phyloP scores from a whole-genome alignment of 768 basidiomycete genomes.

The Hygrocybe coccinea region DNA sequence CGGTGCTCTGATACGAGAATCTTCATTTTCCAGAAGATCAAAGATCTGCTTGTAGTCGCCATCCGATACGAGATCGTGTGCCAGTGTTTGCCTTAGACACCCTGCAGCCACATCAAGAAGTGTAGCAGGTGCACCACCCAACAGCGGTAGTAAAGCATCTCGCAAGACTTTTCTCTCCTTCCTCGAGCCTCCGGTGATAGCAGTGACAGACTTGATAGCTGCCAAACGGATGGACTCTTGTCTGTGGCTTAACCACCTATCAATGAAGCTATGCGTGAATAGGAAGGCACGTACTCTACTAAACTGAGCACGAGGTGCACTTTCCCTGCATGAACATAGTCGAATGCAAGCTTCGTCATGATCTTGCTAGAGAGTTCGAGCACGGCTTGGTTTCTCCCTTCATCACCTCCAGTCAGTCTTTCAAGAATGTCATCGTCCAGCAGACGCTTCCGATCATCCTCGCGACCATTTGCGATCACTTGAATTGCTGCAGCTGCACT shows the following conservation, averaged over 20 bases:
- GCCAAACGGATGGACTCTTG: constrained; percentile 16
- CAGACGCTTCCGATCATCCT: constrained; percentile 8
- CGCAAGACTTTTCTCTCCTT: constrained; percentile 12
- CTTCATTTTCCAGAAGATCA: constrained; percentile 12
- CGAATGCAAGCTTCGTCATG: constrained; percentile 15
- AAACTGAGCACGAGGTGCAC: constrained; percentile 10
- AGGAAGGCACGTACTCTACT: constrained; percentile 13
- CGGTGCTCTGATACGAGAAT: constrained; percentile 13
- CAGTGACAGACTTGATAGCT: constrained; percentile 9
- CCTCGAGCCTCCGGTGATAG: constrained; percentile 9
- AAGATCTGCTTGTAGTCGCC: constrained; percentile 15
- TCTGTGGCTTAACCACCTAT: constrained; percentile 7
- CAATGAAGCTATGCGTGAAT: background rate
- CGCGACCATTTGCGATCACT: constrained; percentile 12
- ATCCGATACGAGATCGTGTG: constrained; percentile 15
- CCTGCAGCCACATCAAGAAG: constrained; percentile 12
- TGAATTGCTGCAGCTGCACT: constrained; percentile 16
- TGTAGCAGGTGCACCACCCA: constrained; percentile 10
- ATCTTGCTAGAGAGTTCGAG: constrained; percentile 12
- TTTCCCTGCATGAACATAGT: constrained; percentile 15
- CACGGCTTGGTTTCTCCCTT: constrained; percentile 1
- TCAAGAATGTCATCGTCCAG: constrained; percentile 14
- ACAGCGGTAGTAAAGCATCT: constrained; percentile 12
- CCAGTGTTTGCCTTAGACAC: constrained; percentile 13
- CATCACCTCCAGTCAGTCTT: constrained; percentile 6